These are phyloP conservation scores for Hemisphaericaspora xylanilytica DNA, from an alignment of 1,139 yeast genomes.

Conservation along the genomic window DNA sequence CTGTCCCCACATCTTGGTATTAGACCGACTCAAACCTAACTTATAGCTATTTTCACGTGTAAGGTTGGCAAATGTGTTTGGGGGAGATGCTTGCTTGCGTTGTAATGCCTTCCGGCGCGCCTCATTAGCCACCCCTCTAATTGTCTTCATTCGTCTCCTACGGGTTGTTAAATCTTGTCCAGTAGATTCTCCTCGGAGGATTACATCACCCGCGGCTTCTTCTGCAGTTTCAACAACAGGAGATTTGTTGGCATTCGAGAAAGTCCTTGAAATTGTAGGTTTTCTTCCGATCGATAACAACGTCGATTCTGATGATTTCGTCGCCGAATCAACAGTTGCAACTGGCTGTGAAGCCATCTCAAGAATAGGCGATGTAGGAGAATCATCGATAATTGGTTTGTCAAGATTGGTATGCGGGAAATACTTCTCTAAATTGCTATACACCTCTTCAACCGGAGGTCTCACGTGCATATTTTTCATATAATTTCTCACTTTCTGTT, in stretches of 20 bases:
- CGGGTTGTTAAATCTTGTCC: slow-evolving; percentile 17
- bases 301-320: slow-evolving; percentile 8
- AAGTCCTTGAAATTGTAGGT: slow-evolving; percentile 46
- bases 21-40: slow-evolving; percentile 56
- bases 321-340: background rate
- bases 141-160: slow-evolving; percentile 63
- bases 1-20: slow-evolving; percentile 98
- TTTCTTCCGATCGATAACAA: slow-evolving; percentile 15
- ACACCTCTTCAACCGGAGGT: slow-evolving; percentile 93
- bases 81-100: slow-evolving; percentile 19
- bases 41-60: slow-evolving; percentile 11
- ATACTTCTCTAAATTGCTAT: slow-evolving; percentile 84
- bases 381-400: slow-evolving; percentile 84
- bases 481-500: background rate
- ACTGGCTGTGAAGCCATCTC: background rate
- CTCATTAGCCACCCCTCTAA: slow-evolving; percentile 89
- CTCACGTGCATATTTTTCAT: slow-evolving; percentile 50
- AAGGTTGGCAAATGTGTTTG: slow-evolving; percentile 12
- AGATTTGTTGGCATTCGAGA: slow-evolving; percentile 47
- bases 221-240: slow-evolving; percentile 27
- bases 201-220: slow-evolving; percentile 27
- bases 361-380: slow-evolving; percentile 55
- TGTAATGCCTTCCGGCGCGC: slow-evolving; percentile 61
- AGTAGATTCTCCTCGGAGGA: slow-evolving; percentile 20
- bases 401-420: slow-evolving; percentile 94